Evolutionary conservation across 768 basidiomycete genomes (phyloP).

Genomic region (Lentinula lateritia): DNA sequence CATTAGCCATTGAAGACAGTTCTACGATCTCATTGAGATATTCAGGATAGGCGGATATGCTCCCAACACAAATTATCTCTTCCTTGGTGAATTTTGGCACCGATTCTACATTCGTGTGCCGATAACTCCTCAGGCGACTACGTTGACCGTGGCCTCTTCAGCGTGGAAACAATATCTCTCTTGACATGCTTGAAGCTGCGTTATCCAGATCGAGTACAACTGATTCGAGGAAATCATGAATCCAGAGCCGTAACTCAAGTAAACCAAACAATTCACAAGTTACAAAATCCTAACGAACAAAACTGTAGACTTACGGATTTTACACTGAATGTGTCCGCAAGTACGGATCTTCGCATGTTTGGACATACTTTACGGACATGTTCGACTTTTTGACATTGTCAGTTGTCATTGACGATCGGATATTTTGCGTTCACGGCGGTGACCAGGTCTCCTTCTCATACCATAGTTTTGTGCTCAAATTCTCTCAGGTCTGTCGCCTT

Average conservation of each 20-base stretch:
- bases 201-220: slow-evolving; percentile 93
- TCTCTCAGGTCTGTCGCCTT: slow-evolving; percentile 81
- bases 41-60: slow-evolving; percentile 98
- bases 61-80: slow-evolving; percentile 96
- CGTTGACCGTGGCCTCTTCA: slow-evolving; percentile 96
- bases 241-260: slow-evolving; percentile 97
- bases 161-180: slow-evolving; percentile 97
- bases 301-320: slow-evolving; percentile 88
- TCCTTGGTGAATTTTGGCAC: slow-evolving; percentile 65
- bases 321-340: slow-evolving; percentile 98
- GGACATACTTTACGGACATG: slow-evolving; percentile 99
- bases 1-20: slow-evolving; percentile 70
- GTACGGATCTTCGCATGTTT: slow-evolving; percentile 92
- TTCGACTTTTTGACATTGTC: slow-evolving; percentile 98
- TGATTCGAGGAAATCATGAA: slow-evolving; percentile 98
- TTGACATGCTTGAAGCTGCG: slow-evolving; percentile 94
- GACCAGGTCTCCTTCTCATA: slow-evolving; percentile 16
- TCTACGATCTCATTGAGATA: slow-evolving; percentile 98
- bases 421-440: slow-evolving; percentile 99
- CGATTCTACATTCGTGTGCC: background rate
- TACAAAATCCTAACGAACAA: slow-evolving; percentile 20
- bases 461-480: slow-evolving; percentile 11
- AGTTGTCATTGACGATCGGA: slow-evolving; percentile 97
- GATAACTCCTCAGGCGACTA: slow-evolving; percentile 72
- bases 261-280: slow-evolving; percentile 7